These are phyloP conservation scores for Pseudogymnoascus sp. DNA, from an alignment of 2,329 filamentous ascomycete genomes.

Conservation along the genomic window DNA sequence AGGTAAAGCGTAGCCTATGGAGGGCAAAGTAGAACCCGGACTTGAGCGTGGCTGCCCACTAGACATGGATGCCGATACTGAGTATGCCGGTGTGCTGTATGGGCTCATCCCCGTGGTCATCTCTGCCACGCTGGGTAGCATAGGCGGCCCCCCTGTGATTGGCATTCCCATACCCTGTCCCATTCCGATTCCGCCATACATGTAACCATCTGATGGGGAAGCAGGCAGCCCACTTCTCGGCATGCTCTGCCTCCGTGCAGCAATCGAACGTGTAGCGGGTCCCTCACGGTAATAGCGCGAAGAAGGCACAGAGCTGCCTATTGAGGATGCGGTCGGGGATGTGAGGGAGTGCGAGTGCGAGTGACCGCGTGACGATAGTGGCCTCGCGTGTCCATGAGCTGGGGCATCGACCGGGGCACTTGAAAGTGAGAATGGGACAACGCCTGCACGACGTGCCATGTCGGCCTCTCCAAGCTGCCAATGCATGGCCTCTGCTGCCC, in stretches of 20 bases:
- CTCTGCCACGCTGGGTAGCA: slow-evolving; percentile 54
- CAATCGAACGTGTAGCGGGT: slow-evolving; percentile 20
- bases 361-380: slow-evolving; percentile 33
- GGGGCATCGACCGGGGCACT: slow-evolving; percentile 42
- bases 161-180: slow-evolving; percentile 20
- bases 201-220: slow-evolving; percentile 12
- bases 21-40: slow-evolving; percentile 33
- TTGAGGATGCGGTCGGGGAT: slow-evolving; percentile 20
- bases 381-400: slow-evolving; percentile 31
- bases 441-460: slow-evolving; percentile 87
- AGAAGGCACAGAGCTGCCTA: not conserved
- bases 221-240: slow-evolving; percentile 29
- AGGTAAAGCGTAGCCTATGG: slow-evolving; percentile 17
- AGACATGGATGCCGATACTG: slow-evolving; percentile 27
- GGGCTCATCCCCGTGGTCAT: slow-evolving; percentile 56
- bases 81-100: slow-evolving; percentile 50
- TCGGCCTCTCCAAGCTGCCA: slow-evolving; percentile 92
- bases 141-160: slow-evolving; percentile 21
- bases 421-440: slow-evolving; percentile 71
- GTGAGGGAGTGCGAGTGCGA: slow-evolving; percentile 13
- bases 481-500: slow-evolving; percentile 94
- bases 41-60: slow-evolving; percentile 27
- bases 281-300: not conserved
- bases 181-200: slow-evolving; percentile 14
- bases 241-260: slow-evolving; percentile 27